Percentiles rank a stretch among this genome's conserved stretches.
Conservation (phyloP, 2,329 filamentous ascomycete species). For the Lecanicillium sp. region DNA sequence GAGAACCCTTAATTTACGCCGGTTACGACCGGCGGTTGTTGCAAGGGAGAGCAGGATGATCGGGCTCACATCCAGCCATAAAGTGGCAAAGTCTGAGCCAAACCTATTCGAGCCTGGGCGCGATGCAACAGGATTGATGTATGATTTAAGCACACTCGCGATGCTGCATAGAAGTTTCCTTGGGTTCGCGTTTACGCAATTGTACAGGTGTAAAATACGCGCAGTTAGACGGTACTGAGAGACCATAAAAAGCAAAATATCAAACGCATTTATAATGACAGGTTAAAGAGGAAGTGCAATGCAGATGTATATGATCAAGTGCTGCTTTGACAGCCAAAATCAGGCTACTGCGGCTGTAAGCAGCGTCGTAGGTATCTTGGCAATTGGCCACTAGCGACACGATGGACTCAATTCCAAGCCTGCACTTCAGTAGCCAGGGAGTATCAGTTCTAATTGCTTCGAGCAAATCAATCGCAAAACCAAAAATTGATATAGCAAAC, state of each 20-base stretch:
- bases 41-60: constrained; percentile 18
- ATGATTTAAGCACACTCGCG: constrained; percentile 35
- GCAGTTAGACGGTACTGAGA: constrained; percentile 38
- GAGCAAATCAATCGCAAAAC: too few relatives aligned
- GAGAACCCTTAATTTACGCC: constrained; percentile 41
- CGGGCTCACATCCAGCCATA: constrained; percentile 18
- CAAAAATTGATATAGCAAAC: too few relatives aligned
- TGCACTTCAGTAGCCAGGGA: too few relatives aligned
- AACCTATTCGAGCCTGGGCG: constrained; percentile 14
- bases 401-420: too few relatives aligned
- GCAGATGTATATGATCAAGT: background rate
- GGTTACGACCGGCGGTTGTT: background rate
- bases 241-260: constrained; percentile 15
- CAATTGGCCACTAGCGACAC: too few relatives aligned
- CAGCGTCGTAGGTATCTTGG: too few relatives aligned
- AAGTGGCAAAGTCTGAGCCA: constrained; percentile 8
- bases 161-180: constrained; percentile 46
- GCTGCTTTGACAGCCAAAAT: too few relatives aligned
- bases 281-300: background rate
- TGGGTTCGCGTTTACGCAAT: constrained; percentile 37
- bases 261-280: constrained; percentile 6
- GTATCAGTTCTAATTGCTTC: too few relatives aligned
- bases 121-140: constrained; percentile 27
- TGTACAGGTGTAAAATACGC: constrained; percentile 52
- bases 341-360: too few relatives aligned